These are phyloP conservation scores for Barnettozyma hawaiiensis DNA, from an alignment of 1,139 yeast genomes.

Conservation along the genomic window DNA sequence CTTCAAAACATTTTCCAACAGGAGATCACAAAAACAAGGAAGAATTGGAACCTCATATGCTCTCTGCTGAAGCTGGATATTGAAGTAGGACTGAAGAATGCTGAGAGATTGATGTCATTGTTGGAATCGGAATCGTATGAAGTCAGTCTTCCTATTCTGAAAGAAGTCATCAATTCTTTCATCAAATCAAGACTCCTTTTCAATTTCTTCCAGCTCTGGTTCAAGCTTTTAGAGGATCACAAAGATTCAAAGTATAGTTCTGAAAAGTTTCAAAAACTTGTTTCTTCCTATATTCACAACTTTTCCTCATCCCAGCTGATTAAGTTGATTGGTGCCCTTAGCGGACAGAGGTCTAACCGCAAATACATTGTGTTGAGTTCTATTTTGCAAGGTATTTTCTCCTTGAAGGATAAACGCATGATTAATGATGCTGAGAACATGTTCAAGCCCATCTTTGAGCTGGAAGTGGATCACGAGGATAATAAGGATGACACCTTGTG, in stretches of 20 bases:
- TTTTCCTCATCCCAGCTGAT: constrained; percentile 45
- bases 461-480: constrained; percentile 1
- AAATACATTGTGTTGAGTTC: constrained; percentile 32
- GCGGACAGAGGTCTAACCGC: constrained; percentile 20
- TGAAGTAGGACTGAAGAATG: constrained; percentile 40
- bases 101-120: constrained; percentile 31
- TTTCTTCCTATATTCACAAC: constrained; percentile 37
- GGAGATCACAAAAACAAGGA: constrained; percentile 27
- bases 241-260: constrained; percentile 23
- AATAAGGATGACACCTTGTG: constrained; percentile 30
- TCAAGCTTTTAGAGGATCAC: constrained; percentile 28
- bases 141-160: constrained; percentile 29
- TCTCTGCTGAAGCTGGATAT: constrained; percentile 45
- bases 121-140: constrained; percentile 18
- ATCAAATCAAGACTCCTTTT: constrained; percentile 55
- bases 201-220: constrained; percentile 47
- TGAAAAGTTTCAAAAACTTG: constrained; percentile 30
- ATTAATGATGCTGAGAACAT: constrained; percentile 6
- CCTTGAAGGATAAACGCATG: constrained; percentile 13
- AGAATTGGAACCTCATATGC: constrained; percentile 41
- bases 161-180: constrained; percentile 41
- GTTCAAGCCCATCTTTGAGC: constrained; percentile 20
- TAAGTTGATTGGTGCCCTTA: constrained; percentile 19
- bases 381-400: constrained; percentile 37
- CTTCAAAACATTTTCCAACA: constrained; percentile 33